Base-by-base conservation (phyloP, 2,329 filamentous ascomycete species). In the Sporothrix schenckii region DNA sequence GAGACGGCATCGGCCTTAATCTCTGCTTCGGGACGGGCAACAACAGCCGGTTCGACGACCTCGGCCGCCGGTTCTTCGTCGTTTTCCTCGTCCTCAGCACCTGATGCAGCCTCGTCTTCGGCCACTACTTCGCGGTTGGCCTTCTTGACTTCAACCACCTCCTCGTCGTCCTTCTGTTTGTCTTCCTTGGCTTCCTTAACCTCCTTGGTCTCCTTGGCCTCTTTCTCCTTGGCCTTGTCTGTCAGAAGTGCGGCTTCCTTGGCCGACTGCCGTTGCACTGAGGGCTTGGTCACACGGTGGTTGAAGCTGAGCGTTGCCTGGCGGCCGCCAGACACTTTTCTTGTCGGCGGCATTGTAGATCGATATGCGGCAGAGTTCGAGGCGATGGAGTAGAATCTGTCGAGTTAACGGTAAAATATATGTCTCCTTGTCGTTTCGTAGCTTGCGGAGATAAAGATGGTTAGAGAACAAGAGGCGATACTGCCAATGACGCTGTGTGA, bases 1-100 rank as follows among this genome's bases (percentile, higher is more conserved):
- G 86, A 87, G 54, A 96, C 80, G 74, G 87, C 86, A 73, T 87
- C 83, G 0, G 93, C 93, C 72, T 80, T 81, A 30, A 84, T 75
- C 75, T 91, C 85, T 6, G 58, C 82, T 83, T 77, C 85, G 87
- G 34, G 75, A 66, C 66, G 74, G 47, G 67, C 76, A 75, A 47
- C 44, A 0, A n/a, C 14, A 4, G 47, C 27, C 75, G 74, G 4
- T 75, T 75, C 50, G 78, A 77, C 11, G 79, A 50, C 77, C 3
- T 60, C 70, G 39, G 75, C 74, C 5, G 75, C 71, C n/a, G 76
- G 74, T 19, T 78, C 75, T 14, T 77, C 30, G 4, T 65, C 54
- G 11, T 19, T n/a, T 1, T 19, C 58, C 4, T 68, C 44, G 2
- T 61, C 58, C 19, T 50, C 49, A 13, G 41, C 58, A 11, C 21